These are phyloP conservation scores for Xylaria sp. DNA, from an alignment of 2,329 filamentous ascomycete genomes.

Conservation along the genomic window DNA sequence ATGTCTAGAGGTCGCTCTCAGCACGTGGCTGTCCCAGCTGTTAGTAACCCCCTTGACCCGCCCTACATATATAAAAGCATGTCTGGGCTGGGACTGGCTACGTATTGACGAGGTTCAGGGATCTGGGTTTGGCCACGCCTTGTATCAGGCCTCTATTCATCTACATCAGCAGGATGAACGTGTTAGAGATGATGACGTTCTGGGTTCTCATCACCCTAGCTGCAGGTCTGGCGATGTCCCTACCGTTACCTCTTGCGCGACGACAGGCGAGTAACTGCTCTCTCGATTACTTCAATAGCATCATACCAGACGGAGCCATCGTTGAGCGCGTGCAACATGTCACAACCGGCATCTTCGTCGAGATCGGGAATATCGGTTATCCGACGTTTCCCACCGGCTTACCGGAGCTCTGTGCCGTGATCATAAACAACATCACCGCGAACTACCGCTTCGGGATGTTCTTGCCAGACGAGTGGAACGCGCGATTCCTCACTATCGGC, in stretches of 20 bases:
- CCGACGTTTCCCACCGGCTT: slow-evolving; percentile 35
- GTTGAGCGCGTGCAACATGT: slow-evolving; percentile 35
- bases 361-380: slow-evolving; percentile 38
- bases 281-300: slow-evolving; percentile 30
- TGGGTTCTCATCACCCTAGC: slow-evolving; percentile 15
- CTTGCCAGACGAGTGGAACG: slow-evolving; percentile 39
- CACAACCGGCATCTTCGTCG: slow-evolving; percentile 32
- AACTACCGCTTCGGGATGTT: slow-evolving; percentile 42
- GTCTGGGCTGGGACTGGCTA: not conserved
- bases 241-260: slow-evolving; percentile 6
- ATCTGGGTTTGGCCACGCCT: slow-evolving; percentile 1
- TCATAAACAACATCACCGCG: slow-evolving; percentile 36
- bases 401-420: slow-evolving; percentile 37
- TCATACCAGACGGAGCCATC: slow-evolving; percentile 26
- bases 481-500: slow-evolving; percentile 36
- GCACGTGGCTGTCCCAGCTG: not conserved
- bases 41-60: slow-evolving; percentile 9
- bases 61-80: slow-evolving; percentile 9
- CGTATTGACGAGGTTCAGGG: not conserved
- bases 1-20: slow-evolving; percentile 1
- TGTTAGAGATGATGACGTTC: slow-evolving; percentile 10
- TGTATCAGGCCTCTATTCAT: slow-evolving; percentile 2
- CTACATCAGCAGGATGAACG: slow-evolving; percentile 8
- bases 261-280: slow-evolving; percentile 32
- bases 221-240: slow-evolving; percentile 13